phyloP scores from a whole-genome alignment of 1,284 basidiomycete species.

The Fomitopsis pinicola region DNA sequence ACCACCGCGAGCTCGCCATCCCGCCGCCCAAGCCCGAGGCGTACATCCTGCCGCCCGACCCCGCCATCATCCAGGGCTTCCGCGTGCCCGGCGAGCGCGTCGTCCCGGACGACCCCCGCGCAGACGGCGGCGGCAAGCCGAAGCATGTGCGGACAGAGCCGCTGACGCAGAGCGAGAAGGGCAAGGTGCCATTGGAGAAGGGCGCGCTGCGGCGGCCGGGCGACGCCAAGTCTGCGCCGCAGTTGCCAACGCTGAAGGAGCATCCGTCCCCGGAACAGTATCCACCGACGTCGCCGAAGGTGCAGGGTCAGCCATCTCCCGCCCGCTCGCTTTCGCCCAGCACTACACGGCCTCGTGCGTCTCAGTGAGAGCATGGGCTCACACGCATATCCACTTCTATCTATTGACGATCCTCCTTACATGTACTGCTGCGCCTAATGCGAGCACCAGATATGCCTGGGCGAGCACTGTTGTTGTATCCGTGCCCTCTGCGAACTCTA shows the following conservation, averaged over 20 bases:
- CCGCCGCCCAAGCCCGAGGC: slow-evolving; percentile 28
- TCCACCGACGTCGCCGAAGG: background rate
- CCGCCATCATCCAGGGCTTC: slow-evolving; percentile 52
- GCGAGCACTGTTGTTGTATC: background rate
- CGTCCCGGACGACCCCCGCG: slow-evolving; percentile 26
- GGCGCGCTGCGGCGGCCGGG: background rate
- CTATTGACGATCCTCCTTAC: too few species aligned
- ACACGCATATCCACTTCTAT: too few species aligned
- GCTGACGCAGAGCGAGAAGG: slow-evolving; percentile 11
- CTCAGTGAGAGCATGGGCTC: too few species aligned
- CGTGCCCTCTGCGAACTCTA: background rate
- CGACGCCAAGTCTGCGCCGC: background rate
- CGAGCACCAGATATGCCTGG: too few species aligned
- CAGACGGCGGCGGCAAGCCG: slow-evolving; percentile 6
- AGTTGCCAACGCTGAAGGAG: background rate
- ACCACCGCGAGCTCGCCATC: slow-evolving; percentile 28
- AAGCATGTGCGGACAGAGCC: slow-evolving; percentile 35
- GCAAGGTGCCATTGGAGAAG: slow-evolving; percentile 2
- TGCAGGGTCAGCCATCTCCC: background rate
- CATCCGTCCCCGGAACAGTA: background rate
- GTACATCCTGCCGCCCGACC: slow-evolving; percentile 62
- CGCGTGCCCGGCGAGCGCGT: slow-evolving; percentile 40
- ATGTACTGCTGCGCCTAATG: too few species aligned
- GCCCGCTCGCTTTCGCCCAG: background rate
- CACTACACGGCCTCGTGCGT: background rate